Base-by-base conservation (phyloP, 1,284 basidiomycete genomes). In the Ustilago hordei region DNA sequence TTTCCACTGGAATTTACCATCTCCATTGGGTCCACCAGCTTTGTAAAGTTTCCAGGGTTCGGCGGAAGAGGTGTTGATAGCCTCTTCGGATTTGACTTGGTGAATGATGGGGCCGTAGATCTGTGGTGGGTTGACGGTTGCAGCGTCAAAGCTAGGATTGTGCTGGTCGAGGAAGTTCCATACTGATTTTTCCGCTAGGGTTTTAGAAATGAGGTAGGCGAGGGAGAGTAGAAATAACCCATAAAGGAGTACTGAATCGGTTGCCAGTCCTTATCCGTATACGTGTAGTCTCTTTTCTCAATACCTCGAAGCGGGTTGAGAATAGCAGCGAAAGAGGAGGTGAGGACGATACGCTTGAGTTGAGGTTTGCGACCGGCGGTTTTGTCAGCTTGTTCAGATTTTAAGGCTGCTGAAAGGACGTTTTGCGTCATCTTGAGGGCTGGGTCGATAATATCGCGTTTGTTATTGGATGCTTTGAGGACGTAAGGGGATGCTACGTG, bases 131-230 rank as follows among this genome's bases (percentile, higher is more conserved):
- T 79, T 73, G 62, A 81, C 69, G 13, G 71, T 76, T 3, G 67
- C 58, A 15, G 78, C 69, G 54, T 81, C 81, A 23, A 78, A 78
- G 0, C 43, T 13, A 11, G 75, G 75, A 28, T 85, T 81, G 60
- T 85, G 71, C 38, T 81, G 57, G n/a, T 83, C 70, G 15, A 87
- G 62, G 56, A 82, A 86, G 4, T 81, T 55, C 87, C 86, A 87
- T 0, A 85, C 84, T 4, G 84, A 79, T 15, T 77, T 78, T 56
- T 87, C 86, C 2, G 86, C 85, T 7, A 87, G 68, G 1, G 83
- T 84, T 68, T 87, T 87, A 55, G 81, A 83, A 11, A 86, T 84
- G n/a, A 80, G 55, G 58, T 87, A 87, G 74, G 83, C 69, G n/a
- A 78, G 70, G 0, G 75, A 2, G 60, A 54, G 64, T 78, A 70